Evolutionary conservation across 768 basidiomycete species (phyloP), one percentile per base, ranked within the genome.

Genomic region (Coprinopsis marcescibilis): DNA sequence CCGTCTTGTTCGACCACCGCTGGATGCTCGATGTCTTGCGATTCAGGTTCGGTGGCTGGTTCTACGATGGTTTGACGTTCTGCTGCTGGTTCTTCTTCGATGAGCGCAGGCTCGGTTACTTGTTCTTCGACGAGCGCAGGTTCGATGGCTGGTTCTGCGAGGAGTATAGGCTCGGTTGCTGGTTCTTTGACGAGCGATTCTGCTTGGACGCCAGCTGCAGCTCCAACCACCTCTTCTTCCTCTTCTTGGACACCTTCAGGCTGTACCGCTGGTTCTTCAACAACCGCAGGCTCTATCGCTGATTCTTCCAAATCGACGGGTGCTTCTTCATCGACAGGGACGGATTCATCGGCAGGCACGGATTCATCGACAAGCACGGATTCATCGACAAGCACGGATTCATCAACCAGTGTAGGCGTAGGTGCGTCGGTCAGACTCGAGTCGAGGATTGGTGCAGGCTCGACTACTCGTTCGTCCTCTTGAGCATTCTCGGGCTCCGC

Each of bases 251-350:
- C 30, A 15, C 27, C 25, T 45, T 35, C 14, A 27, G 41, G n/a
- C n/a, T n/a, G n/a, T n/a, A n/a, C n/a, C 43, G 21, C 19, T 10
- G 45, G 43, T 36, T 46, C 48, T 36, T 49, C 37, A 11, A 12
- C 36, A 20, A 32, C 44, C n/a, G 12, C 29, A 21, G 38, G 38
- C 25, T 20, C 50, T 7, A 17, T 13, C 4, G 12, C n/a, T n/a
- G n/a, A n/a, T n/a, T n/a, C 13, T 8, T 30, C 42, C 26, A 5
- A 33, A n/a, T 27, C 37, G 39, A 35, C n/a, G 13, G 33, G 26
- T 24, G 21, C 27, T 3, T 35, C 46, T n/a, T 11, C 12, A n/a
- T 29, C 52, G n/a, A 38, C 46, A 14, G 17, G 14, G 11, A 24
- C 43, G 12, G 13, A 37, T 14, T 41, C 29, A 7, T 30, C 34